Conservation (phyloP, 371 early-diverging fungal species). For the Parasitella parasitica region DNA sequence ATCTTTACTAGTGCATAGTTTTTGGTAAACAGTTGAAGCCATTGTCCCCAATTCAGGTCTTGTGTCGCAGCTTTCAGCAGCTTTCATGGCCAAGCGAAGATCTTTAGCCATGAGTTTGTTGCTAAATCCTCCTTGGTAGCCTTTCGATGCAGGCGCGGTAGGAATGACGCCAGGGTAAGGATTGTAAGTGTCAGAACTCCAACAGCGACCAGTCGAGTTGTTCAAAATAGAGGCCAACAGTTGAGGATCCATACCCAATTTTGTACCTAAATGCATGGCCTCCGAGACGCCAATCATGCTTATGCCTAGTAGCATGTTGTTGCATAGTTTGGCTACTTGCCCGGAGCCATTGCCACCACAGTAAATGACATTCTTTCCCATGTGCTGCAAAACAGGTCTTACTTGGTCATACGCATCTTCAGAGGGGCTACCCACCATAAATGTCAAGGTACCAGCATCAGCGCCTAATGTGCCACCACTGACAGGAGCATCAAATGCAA, state of each 20-base stretch:
- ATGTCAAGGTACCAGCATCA: conserved; percentile 88
- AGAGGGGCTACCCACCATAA: conserved; percentile 91
- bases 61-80: conserved; percentile 77
- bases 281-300: conserved; percentile 94
- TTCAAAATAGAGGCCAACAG: conserved; percentile 86
- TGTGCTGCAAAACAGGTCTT: conserved; percentile 66
- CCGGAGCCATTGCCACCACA: conserved; percentile 91
- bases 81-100: conserved; percentile 84
- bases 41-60: conserved; percentile 74
- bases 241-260: conserved; percentile 88
- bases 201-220: conserved; percentile 87
- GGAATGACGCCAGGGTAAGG: conserved; percentile 87
- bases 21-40: conserved; percentile 80
- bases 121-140: conserved; percentile 92
- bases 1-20: conserved; percentile 55
- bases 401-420: conserved; percentile 61
- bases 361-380: conserved; percentile 95
- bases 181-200: conserved; percentile 91
- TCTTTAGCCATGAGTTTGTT: conserved; percentile 93
- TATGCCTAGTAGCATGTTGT: conserved; percentile 95
- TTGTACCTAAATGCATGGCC: conserved; percentile 86
- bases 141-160: conserved; percentile 81
- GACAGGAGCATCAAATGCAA: conserved; percentile 94
- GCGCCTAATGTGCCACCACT: conserved; percentile 94
- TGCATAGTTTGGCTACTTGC: conserved; percentile 95